Evolutionary conservation across 371 early-diverging fungal species (phyloP), one percentile per base, ranked within the genome.

Genomic region (Massospora cicadina): DNA sequence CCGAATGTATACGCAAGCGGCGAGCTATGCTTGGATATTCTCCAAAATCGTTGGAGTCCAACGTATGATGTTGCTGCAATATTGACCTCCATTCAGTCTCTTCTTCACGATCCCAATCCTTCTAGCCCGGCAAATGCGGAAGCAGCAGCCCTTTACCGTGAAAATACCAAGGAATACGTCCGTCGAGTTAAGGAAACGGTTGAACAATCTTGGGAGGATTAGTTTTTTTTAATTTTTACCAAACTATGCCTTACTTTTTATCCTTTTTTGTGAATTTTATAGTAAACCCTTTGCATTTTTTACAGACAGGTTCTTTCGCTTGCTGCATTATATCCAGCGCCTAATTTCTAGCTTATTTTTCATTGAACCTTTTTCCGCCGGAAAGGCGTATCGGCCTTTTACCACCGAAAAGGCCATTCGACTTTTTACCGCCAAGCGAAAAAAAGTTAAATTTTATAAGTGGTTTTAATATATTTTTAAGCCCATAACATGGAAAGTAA

Each of bases 1-100:
- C 99, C 99, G 1, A 99, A 99, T 73, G 95, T 94, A 12, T 99
- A 98, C 72, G 91, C 91, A 61, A 95, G 90, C 74, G 99, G 99
- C 3, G 97, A 98, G 71, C 79, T 99, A 43, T 99, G 99, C 73
- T 74, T 99, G 65, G 99, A 98, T 74, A 98, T 99, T 73, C 75
- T 98, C 67, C 98, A 98, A 74, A 98, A 96, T 75, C 83, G 96
- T 65, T 99, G 99, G 94, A 87, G 86, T 54, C 96, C 98, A 2
- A 95, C 95, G 0, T 97, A 95, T 71, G 97, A 95, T 71, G 93
- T 98, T 2, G 89, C 93, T 3, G 93, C 94, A 2, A 94, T 98
- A 32, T 77, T 98, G 68, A 95, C 98, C 12, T 91, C 90, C 56
- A 95, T 99, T 58, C 99, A 98, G 72, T 93, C 93, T 17, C 82